These are phyloP conservation scores for Chytriomyces sp. DNA, from an alignment of 192 early-diverging fungal species.

Conservation along the genomic window DNA sequence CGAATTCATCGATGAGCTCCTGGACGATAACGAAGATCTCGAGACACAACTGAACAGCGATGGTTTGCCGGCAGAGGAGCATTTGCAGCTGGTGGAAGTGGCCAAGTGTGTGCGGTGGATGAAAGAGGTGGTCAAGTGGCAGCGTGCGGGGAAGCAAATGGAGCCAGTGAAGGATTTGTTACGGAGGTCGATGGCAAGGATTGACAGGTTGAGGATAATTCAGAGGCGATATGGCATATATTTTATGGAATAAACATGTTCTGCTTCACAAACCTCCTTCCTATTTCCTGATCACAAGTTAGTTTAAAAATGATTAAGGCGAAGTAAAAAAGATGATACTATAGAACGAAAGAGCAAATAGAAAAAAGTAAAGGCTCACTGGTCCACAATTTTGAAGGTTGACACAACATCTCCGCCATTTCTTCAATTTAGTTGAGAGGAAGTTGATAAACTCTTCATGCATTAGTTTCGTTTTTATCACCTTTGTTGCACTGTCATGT, in stretches of 20 bases:
- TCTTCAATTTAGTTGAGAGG: too few species aligned
- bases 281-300: too few species aligned
- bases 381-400: too few species aligned
- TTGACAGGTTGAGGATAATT: slow-evolving; percentile 39
- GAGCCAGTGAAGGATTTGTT: slow-evolving; percentile 43
- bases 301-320: too few species aligned
- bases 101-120: slow-evolving; percentile 41
- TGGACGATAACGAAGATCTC: slow-evolving; percentile 11
- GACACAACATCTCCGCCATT: too few species aligned
- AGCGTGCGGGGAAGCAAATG: slow-evolving; percentile 41
- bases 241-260: slow-evolving; percentile 32
- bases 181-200: slow-evolving; percentile 42
- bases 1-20: slow-evolving; percentile 35
- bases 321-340: too few species aligned
- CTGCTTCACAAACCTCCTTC: neutral
- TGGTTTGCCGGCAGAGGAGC: neutral
- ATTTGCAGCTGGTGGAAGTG: slow-evolving; percentile 26
- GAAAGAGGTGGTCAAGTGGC: slow-evolving; percentile 42
- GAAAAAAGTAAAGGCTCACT: too few species aligned
- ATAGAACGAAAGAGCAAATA: too few species aligned
- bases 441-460: too few species aligned
- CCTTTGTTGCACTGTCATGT: too few species aligned
- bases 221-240: slow-evolving; percentile 31
- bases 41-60: neutral
- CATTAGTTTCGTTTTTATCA: too few species aligned